These are phyloP conservation scores for Yamadazyma sp. DNA, from an alignment of 1,139 yeast species.

Conservation along the genomic window DNA sequence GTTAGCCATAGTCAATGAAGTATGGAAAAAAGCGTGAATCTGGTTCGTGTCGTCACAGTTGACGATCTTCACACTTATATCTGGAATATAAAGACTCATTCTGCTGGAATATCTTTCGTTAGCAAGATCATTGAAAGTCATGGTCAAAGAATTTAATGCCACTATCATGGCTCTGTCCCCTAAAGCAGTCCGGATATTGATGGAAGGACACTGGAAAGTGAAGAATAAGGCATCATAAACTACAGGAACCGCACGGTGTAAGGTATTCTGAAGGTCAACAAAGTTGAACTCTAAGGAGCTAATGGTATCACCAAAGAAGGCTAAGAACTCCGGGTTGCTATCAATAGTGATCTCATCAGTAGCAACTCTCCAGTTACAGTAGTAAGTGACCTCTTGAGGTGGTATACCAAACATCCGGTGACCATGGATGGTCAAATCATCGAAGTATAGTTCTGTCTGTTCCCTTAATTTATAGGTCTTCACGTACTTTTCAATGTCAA, in stretches of 20 bases:
- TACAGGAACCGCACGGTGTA: constrained; percentile 55
- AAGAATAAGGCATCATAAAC: constrained; percentile 72
- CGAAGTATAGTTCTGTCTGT: constrained; percentile 45
- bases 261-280: constrained; percentile 71
- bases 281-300: constrained; percentile 61
- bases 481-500: constrained; percentile 27
- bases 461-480: constrained; percentile 10
- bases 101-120: constrained; percentile 64
- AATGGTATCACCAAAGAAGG: constrained; percentile 44
- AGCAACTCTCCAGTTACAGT: constrained; percentile 85
- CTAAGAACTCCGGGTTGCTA: constrained; percentile 50
- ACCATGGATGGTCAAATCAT: constrained; percentile 72
- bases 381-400: constrained; percentile 83
- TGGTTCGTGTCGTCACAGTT: constrained; percentile 17
- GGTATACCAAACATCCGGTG: constrained; percentile 93
- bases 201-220: constrained; percentile 42
- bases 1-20: constrained; percentile 60
- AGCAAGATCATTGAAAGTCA: constrained; percentile 67
- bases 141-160: constrained; percentile 36
- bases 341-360: constrained; percentile 59
- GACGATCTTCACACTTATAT: constrained; percentile 34
- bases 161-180: constrained; percentile 16
- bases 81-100: constrained; percentile 51
- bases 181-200: constrained; percentile 26
- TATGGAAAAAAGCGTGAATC: constrained; percentile 37